Evolutionary conservation across 495 filamentous ascomycete genomes (phyloP).

Genomic region (Cercophora samala): DNA sequence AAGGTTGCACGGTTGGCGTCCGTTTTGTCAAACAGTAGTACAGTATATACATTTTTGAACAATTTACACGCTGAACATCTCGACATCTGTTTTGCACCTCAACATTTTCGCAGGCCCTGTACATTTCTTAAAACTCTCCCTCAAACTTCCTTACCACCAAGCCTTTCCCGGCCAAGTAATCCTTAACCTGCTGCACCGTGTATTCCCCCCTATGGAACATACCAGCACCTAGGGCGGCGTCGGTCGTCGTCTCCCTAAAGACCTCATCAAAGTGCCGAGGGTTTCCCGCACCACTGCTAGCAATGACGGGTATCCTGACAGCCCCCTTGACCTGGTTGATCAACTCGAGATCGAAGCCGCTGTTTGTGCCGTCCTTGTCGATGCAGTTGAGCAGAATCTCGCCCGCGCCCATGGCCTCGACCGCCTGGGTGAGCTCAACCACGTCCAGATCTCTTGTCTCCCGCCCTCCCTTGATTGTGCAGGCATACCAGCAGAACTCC

Average conservation of each 20-base stretch:
- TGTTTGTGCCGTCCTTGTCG: conserved; percentile 93
- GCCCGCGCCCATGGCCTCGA: conserved; percentile 93
- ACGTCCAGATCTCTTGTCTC: conserved; percentile 91
- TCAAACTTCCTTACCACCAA: conserved; percentile 76
- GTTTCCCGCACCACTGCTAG: conserved; percentile 87
- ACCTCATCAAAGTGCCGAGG: conserved; percentile 90
- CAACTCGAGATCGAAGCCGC: conserved; percentile 91
- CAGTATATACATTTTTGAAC: background rate
- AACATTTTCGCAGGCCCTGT: background rate
- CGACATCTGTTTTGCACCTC: background rate
- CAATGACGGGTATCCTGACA: conserved; percentile 89
- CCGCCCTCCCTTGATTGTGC: conserved; percentile 90
- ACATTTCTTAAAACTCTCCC: conserved; percentile 35
- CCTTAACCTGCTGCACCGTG: conserved; percentile 92
- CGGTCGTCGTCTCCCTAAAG: conserved; percentile 77
- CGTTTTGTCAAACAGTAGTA: background rate
- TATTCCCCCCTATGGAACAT: conserved; percentile 98
- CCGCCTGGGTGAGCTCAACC: conserved; percentile 76
- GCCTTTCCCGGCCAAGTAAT: conserved; percentile 64
- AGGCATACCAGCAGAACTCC: conserved; percentile 92
- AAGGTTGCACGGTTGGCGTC: background rate
- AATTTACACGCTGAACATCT: background rate
- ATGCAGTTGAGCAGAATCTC: conserved; percentile 97
- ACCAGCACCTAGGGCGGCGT: conserved; percentile 90
- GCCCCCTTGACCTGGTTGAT: conserved; percentile 80